These are phyloP conservation scores for Breviolum minutum DNA, from an alignment of 73 alveolate species.

Conservation along the genomic window DNA sequence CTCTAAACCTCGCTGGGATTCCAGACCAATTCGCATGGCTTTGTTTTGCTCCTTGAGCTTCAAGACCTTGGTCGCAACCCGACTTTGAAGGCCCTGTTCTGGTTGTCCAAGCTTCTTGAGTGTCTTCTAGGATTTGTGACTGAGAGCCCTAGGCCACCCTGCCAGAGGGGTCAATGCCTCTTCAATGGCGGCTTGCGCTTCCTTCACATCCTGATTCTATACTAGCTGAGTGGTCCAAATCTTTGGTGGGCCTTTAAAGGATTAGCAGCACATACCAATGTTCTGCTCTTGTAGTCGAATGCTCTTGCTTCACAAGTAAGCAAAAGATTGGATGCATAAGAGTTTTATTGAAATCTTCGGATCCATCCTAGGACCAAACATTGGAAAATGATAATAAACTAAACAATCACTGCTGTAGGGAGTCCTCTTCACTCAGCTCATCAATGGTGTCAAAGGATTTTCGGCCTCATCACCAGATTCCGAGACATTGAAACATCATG, in stretches of 20 bases:
- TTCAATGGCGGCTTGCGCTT: slow-evolving; percentile 77
- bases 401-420: not conserved
- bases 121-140: not conserved
- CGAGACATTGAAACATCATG: not conserved
- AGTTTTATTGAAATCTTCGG: not conserved
- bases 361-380: not conserved
- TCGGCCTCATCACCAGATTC: slow-evolving; percentile 33
- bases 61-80: slow-evolving; percentile 10
- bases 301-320: too few relatives aligned
- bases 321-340: too few relatives aligned
- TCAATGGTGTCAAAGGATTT: slow-evolving; percentile 91
- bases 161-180: slow-evolving; percentile 83
- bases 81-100: not conserved
- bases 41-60: slow-evolving; percentile 74
- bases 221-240: not conserved
- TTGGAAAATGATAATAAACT: not conserved
- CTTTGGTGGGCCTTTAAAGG: too few relatives aligned
- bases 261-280: too few relatives aligned
- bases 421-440: slow-evolving; percentile 87
- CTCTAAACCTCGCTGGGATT: not conserved
- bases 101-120: not conserved
- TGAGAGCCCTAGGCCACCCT: not conserved
- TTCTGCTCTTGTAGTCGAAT: too few relatives aligned
- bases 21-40: slow-evolving; percentile 87
- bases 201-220: slow-evolving; percentile 42